Conservation (phyloP, 2,329 filamentous ascomycete species). For the Pseudogymnoascus sp. region DNA sequence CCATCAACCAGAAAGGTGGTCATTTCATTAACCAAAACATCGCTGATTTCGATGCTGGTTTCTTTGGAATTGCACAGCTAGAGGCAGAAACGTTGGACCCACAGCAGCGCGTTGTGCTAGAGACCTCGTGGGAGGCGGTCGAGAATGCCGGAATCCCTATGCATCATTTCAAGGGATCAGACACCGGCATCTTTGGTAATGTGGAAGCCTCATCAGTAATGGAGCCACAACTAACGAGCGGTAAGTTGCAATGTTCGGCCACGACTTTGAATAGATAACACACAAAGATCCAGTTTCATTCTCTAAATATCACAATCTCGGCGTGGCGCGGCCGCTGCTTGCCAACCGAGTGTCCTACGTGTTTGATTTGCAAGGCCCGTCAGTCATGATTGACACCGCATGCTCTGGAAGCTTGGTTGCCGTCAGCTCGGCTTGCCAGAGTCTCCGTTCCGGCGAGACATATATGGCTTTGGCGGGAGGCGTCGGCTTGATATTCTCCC, state of each 20-base stretch:
- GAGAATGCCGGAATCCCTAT: conserved; percentile 20
- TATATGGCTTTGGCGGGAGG: conserved; percentile 15
- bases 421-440: conserved; percentile 40
- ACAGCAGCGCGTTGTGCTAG: conserved; percentile 23
- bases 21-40: conserved; percentile 16
- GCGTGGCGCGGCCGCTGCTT: conserved; percentile 6
- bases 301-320: conserved; percentile 13
- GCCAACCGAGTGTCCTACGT: conserved; percentile 19
- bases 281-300: conserved; percentile 14
- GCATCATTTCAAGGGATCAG: conserved; percentile 2
- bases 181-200: not conserved
- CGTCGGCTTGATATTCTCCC: conserved; percentile 15
- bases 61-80: conserved; percentile 14
- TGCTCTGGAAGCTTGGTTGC: conserved; percentile 38
- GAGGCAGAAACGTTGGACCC: conserved; percentile 24
- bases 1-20: conserved; percentile 9
- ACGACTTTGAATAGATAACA: not conserved
- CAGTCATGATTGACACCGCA: conserved; percentile 15
- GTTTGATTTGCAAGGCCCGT: conserved; percentile 15
- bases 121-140: conserved; percentile 22
- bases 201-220: not conserved
- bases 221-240: not conserved
- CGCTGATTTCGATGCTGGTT: conserved; percentile 15
- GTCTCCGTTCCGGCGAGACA: conserved; percentile 24
- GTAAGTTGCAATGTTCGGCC: not conserved